phyloP scores from a whole-genome alignment of 257 asterid genomes.

The Agastache rugosa region DNA sequence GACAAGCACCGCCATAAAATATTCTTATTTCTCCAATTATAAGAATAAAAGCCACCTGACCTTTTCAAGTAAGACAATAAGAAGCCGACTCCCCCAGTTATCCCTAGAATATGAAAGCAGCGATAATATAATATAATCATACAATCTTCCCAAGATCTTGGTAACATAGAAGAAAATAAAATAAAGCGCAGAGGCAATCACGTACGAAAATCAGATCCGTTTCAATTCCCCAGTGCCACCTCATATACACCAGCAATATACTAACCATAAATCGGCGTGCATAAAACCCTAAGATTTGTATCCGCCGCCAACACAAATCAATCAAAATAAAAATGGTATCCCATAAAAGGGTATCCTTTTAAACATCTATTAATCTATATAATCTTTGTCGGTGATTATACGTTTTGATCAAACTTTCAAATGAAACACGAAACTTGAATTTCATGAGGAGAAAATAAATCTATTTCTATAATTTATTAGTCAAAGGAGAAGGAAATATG shows the following conservation, averaged over 20 bases:
- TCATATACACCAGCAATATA: constrained; percentile 27
- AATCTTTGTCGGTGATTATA: constrained; percentile 14
- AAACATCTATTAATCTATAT: not conserved
- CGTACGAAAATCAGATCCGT: constrained; percentile 35
- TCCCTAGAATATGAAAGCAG: constrained; percentile 32
- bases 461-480: not conserved
- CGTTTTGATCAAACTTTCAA: not conserved
- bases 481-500: not conserved
- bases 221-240: constrained; percentile 33
- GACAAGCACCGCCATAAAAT: constrained; percentile 32
- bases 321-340: not conserved
- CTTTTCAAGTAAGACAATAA: constrained; percentile 24
- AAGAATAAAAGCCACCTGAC: constrained; percentile 14
- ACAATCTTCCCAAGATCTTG: constrained; percentile 41
- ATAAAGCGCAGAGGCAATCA: not conserved
- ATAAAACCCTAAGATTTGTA: constrained; percentile 38
- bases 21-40: not conserved
- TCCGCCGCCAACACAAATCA: constrained; percentile 35
- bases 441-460: not conserved
- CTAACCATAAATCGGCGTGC: constrained; percentile 7
- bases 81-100: constrained; percentile 37
- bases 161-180: constrained; percentile 13
- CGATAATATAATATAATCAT: constrained; percentile 26
- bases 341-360: not conserved
- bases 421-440: constrained; percentile 3